phyloP scores from a whole-genome alignment of 1,284 basidiomycete species.

The Chalciporus piperatoides region DNA sequence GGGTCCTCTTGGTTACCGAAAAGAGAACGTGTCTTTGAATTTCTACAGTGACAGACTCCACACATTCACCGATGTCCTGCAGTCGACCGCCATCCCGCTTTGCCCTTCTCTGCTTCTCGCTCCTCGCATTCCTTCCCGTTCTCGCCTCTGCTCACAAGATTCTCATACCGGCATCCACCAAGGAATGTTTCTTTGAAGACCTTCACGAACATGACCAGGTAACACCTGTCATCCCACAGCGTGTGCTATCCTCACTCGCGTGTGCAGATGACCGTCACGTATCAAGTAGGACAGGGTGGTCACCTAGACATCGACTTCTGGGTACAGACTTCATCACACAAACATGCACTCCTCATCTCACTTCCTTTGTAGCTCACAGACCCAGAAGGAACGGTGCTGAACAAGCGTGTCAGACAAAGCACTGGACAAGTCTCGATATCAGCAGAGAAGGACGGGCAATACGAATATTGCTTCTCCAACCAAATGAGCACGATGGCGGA shows the following conservation, averaged over 20 bases:
- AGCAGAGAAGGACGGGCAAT: constrained; percentile 81
- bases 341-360: neutral
- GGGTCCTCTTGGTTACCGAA: constrained; percentile 18
- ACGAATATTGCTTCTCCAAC: constrained; percentile 98
- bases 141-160: constrained; percentile 63
- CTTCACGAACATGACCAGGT: constrained; percentile 94
- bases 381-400: constrained; percentile 66
- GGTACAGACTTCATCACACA: constrained; percentile 45
- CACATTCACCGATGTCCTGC: constrained; percentile 20
- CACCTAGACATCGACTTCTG: constrained; percentile 97
- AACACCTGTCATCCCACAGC: constrained; percentile 1
- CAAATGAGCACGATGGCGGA: constrained; percentile 94
- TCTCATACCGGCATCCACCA: constrained; percentile 71
- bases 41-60: neutral
- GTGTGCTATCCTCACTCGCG: constrained; percentile 6
- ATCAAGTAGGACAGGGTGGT: constrained; percentile 96
- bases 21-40: neutral
- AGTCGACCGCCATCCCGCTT: constrained; percentile 9
- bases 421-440: constrained; percentile 90
- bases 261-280: constrained; percentile 94
- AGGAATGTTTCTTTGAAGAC: constrained; percentile 99
- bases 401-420: constrained; percentile 80
- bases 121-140: constrained; percentile 42
- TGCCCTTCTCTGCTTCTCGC: constrained; percentile 36
- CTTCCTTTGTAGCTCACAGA: constrained; percentile 61